A percentile compares a stretch with the other conserved stretches of the same genome.
Conservation (phyloP, 345 rosid genomes). For the Syzygium jambos region DNA sequence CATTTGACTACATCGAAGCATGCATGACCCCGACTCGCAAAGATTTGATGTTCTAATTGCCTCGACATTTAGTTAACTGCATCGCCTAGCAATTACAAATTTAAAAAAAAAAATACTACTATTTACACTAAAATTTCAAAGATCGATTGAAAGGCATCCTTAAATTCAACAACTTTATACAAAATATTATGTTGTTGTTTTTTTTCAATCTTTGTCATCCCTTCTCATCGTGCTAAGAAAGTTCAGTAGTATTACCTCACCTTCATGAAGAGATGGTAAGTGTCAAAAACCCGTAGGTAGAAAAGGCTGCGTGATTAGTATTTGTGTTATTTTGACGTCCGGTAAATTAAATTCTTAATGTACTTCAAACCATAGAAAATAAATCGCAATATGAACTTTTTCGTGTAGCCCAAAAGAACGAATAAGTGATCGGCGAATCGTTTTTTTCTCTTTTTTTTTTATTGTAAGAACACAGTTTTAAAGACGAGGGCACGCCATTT, state of each 20-base stretch:
- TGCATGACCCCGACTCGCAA: neutral
- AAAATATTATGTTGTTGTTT: neutral
- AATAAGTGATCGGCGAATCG: neutral
- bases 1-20: neutral
- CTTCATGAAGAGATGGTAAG: neutral
- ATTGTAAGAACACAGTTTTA: neutral
- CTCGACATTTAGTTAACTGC: neutral
- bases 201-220: neutral
- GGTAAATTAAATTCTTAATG: neutral
- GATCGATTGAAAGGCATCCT: neutral
- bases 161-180: neutral
- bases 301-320: neutral
- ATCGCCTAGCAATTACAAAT: neutral
- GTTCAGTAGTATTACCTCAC: neutral
- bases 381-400: neutral
- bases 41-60: neutral
- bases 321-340: neutral
- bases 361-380: neutral
- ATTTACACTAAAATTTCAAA: too few relatives aligned
- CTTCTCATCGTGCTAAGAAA: neutral
- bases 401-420: neutral
- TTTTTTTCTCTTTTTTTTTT: neutral
- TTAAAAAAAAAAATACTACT: too few relatives aligned
- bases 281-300: neutral
- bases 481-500: neutral